phyloP scores from a whole-genome alignment of 2,329 filamentous ascomycete species.

The Aspergillus brasiliensis region DNA sequence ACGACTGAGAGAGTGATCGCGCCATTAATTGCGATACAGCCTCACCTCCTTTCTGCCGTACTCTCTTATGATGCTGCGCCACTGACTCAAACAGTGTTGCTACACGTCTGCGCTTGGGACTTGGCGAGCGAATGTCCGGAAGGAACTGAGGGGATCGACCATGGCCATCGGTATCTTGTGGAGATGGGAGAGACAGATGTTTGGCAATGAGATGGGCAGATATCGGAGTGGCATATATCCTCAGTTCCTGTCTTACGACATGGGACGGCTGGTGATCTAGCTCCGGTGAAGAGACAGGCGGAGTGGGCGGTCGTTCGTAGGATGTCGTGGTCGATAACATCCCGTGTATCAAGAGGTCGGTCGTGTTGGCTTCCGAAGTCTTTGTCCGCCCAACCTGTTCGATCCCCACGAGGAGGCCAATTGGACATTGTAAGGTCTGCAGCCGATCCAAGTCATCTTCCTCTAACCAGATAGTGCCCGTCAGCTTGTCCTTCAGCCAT shows the following conservation, averaged over 20 bases:
- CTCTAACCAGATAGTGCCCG: slow-evolving; percentile 37
- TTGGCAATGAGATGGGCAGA: slow-evolving; percentile 37
- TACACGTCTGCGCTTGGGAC: slow-evolving; percentile 47
- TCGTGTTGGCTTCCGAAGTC: slow-evolving; percentile 25
- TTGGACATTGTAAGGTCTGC: slow-evolving; percentile 40
- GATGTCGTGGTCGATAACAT: slow-evolving; percentile 34
- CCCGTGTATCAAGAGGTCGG: slow-evolving; percentile 44
- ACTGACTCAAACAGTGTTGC: slow-evolving; percentile 46
- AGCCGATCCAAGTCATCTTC: slow-evolving; percentile 33
- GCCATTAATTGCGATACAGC: slow-evolving; percentile 46
- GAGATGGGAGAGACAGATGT: slow-evolving; percentile 37
- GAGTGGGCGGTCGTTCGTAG: slow-evolving; percentile 36
- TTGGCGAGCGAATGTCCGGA: slow-evolving; percentile 41
- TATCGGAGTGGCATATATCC: slow-evolving; percentile 41
- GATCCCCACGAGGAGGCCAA: slow-evolving; percentile 40
- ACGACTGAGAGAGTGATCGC: slow-evolving; percentile 29
- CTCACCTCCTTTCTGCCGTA: slow-evolving; percentile 43
- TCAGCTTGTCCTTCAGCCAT: slow-evolving; percentile 44
- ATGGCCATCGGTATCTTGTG: slow-evolving; percentile 25
- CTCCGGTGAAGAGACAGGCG: slow-evolving; percentile 36
- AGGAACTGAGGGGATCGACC: slow-evolving; percentile 39
- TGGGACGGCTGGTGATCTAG: slow-evolving; percentile 14
- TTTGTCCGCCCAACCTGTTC: slow-evolving; percentile 23
- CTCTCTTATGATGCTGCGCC: slow-evolving; percentile 43
- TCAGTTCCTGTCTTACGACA: slow-evolving; percentile 31